phyloP scores from a whole-genome alignment of 169 alveolate genomes.

The Cryptosporidium sp. region DNA sequence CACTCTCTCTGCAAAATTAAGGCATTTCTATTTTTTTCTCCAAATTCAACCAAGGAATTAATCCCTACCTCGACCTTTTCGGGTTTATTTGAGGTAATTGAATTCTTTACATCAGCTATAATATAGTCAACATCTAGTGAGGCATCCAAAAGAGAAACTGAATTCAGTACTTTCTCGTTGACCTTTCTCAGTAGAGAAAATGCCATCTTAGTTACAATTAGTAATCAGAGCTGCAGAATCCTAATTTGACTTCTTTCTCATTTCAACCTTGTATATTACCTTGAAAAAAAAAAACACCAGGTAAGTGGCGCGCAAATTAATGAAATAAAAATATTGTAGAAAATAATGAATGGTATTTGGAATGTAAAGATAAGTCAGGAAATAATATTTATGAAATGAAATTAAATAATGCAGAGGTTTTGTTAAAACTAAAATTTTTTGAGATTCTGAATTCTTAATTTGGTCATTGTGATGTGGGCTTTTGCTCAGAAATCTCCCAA shows the following conservation, averaged over 20 bases:
- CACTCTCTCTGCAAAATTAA: constrained; percentile 60
- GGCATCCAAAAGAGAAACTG: constrained; percentile 68
- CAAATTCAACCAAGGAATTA: constrained; percentile 34
- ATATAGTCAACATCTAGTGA: constrained; percentile 65
- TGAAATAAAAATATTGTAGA: not conserved
- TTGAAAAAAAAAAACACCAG: not conserved
- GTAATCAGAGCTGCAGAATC: not conserved
- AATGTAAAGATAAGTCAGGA: not conserved
- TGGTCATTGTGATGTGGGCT: not conserved
- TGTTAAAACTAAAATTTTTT: too few species aligned
- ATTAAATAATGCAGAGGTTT: not conserved
- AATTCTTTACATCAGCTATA: constrained; percentile 28
- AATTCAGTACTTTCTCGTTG: constrained; percentile 56
- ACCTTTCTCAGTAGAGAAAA: constrained; percentile 64
- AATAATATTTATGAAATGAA: not conserved
- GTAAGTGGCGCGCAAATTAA: not conserved
- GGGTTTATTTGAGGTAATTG: not conserved
- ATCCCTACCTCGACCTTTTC: constrained; percentile 45
- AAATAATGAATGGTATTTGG: not conserved
- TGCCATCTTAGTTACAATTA: constrained; percentile 37
- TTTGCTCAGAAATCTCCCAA: not conserved
- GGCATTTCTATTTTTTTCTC: constrained; percentile 52
- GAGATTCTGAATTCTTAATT: not conserved
- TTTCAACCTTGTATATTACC: not conserved
- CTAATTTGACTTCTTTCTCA: not conserved